Evolutionary conservation across 305 asterid species (phyloP), one percentile per base, ranked within the genome.

Genomic region (Fraxinus xanthoxyloides): DNA sequence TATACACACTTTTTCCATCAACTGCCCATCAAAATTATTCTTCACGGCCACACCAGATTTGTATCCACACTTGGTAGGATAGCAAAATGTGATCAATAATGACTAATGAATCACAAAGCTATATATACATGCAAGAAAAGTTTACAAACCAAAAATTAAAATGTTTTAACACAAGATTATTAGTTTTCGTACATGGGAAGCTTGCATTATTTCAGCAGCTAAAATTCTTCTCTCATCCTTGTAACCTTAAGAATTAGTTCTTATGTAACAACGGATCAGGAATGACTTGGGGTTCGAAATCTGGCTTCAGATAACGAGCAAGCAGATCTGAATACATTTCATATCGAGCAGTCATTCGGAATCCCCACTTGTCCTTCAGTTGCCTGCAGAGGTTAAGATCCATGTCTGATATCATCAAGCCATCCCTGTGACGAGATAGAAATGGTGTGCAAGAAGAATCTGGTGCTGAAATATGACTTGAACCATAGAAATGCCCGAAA

Each of bases 371-470:
- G 86, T 95, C 98, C 92, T 95, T 95, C 2, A 95, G 78, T 78
- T 95, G 99, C 74, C 98, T 83, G 77, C 98, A 95, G n/a, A 95
- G 94, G 85, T 95, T 95, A 77, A 95, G 96, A 87, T 95, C 97
- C 92, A 95, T 77, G 87, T 92, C 97, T 1, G 97, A 85, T 80
- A 95, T 86, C 89, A 95, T 80, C 87, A 95, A 56, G n/a, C 97
- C 98, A 48, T 95, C 97, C 84, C 80, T 92, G 93, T 79, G 81
- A 19, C 97, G 95, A 32, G 99, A 90, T 31, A 95, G 90, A 76
- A 97, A 90, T 9, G 98, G 95, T 2, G 98, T 95, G 75, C 99
- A 95, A 4, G 99, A 95, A 76, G 99, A 89, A 83, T 95, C 99
- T 0, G 99, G 99, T 21, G 99, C 92, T 19, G 98, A 93, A 48